phyloP scores from a whole-genome alignment of 2,329 filamentous ascomycete genomes.

The Alternaria hordeiaustralica region DNA sequence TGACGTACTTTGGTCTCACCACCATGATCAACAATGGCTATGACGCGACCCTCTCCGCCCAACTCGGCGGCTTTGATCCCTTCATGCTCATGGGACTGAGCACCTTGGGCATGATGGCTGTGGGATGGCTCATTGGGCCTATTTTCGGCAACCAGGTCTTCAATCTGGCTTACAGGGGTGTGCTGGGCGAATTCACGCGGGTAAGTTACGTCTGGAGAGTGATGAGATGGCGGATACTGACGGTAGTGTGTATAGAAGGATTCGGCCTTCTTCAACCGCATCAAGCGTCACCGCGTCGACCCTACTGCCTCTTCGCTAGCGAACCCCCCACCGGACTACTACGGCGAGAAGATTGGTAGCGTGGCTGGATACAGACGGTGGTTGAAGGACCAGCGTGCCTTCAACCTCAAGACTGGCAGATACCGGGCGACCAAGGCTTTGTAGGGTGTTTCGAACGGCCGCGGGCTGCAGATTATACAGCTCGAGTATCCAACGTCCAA shows the following conservation, averaged over 20 bases:
- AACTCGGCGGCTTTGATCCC: constrained; percentile 86
- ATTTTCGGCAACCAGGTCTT: constrained; percentile 82
- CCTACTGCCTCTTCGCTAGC: constrained; percentile 85
- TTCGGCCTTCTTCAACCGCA: constrained; percentile 87
- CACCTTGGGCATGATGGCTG: constrained; percentile 75
- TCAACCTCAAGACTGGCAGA: constrained; percentile 78
- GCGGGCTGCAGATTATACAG: not conserved
- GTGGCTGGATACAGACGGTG: constrained; percentile 90
- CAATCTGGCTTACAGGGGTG: constrained; percentile 73
- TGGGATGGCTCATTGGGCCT: constrained; percentile 88
- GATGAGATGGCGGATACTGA: constrained; percentile 3
- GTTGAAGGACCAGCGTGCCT: constrained; percentile 96
- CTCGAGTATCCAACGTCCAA: not conserved
- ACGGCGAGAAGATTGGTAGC: constrained; percentile 97
- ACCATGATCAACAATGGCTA: constrained; percentile 73
- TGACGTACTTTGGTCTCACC: constrained; percentile 68
- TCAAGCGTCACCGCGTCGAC: constrained; percentile 92
- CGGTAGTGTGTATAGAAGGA: constrained; percentile 75
- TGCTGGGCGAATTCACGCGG: constrained; percentile 73
- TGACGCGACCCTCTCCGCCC: constrained; percentile 68
- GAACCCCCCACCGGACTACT: constrained; percentile 96
- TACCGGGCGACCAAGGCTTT: constrained; percentile 49
- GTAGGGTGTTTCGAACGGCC: not conserved
- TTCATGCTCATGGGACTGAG: constrained; percentile 83
- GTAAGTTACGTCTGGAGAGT: constrained; percentile 54